Base-by-base conservation (phyloP, 2,329 filamentous ascomycete species). In the Albifimbria verrucaria region DNA sequence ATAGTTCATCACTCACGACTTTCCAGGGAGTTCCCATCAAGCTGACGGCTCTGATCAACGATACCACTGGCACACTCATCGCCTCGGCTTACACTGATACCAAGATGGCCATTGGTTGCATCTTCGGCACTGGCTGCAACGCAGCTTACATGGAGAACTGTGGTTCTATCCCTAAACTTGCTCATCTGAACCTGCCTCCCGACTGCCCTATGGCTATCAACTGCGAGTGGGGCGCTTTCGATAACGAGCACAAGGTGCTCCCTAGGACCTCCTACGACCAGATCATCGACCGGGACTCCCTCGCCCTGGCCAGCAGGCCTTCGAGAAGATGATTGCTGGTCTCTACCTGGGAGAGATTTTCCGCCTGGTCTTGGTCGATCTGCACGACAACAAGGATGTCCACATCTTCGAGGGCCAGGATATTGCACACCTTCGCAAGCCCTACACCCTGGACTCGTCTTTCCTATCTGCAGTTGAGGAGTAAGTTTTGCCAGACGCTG, bases 71-170 rank as follows among this genome's bases (percentile, higher is more conserved):
- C 64, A 99, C 94, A 26, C 78, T 99, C 65, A 96, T 99, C 65
- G 94, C 94, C 56, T 97, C 93, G 23, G 88, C 91, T 25, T 99
- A 99, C 75, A 97, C 93, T n/a, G 92, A 99, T 68, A 77, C 87
- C 45, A 85, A 87, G 62, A 95, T 97, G 83, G 92, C 86, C 75
- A 94, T 97, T 65, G 94, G 94, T 52, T 97, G 93, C 73, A 99
- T 99, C 68, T 99, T 99, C 65, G 94, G 94, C 63, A 99, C 94
- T 12, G 94, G 94, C 55, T 97, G 94, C 77, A 99, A 99, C 66
- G 94, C 93, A 41, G 94, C 94, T 39, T 99, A 99, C 77, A 96
- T 99, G 89, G 94, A 99, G 74, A 76, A 95, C 65, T 90, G 85
- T 59, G 92, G 91, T 59, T 90, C 88, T 12, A 91, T 99, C 59